Base-by-base conservation (phyloP, 345 rosid species). In the Populus ilicifolia region DNA sequence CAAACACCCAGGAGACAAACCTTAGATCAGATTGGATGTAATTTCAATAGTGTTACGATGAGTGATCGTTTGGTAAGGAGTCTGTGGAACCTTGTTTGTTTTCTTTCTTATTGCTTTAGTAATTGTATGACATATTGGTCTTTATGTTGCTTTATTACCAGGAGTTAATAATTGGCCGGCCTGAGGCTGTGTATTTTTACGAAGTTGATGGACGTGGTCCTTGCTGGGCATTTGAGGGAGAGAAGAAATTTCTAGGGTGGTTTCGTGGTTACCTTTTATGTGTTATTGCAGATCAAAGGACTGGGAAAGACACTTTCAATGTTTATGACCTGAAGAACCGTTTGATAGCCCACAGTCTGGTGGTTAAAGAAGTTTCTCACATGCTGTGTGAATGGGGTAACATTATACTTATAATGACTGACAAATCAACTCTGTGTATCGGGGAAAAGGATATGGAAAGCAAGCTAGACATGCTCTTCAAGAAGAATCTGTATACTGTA, bases 371-470 rank as follows among this genome's bases (percentile, higher is more conserved):
- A 82, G 90, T 96, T 87, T 88, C 97, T 77, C 91, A 96, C 80
- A 89, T 96, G 98, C 97, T 93, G 59, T 91, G 92, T 69, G 98
- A 96, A 81, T 93, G 99, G 98, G 99, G 98, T 50, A 96, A 91
- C 77, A 86, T 93, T 72, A 85, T 96, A 78, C 97, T 93, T 77
- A 85, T 96, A 81, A 80, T 85, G 85, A 77, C 83, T 13, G 96
- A 93, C 75, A 93, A 89, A 77, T 87, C 94, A 67, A 88, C 88
- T 65, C 79, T 96, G 85, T 93, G 96, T 76, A 83, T 96, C 48
- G 89, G 94, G 61, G 98, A 96, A 91, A 96, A 96, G 86, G 99
- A 96, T 84, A 93, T 96, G 99, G 99, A 96, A 83, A 93, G 99
- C 88, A 96, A 96, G 87, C 83, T 93, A 72, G 98, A 96, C 84